Base-by-base conservation (phyloP, 345 rosid species). In the Brassica nigra region DNA sequence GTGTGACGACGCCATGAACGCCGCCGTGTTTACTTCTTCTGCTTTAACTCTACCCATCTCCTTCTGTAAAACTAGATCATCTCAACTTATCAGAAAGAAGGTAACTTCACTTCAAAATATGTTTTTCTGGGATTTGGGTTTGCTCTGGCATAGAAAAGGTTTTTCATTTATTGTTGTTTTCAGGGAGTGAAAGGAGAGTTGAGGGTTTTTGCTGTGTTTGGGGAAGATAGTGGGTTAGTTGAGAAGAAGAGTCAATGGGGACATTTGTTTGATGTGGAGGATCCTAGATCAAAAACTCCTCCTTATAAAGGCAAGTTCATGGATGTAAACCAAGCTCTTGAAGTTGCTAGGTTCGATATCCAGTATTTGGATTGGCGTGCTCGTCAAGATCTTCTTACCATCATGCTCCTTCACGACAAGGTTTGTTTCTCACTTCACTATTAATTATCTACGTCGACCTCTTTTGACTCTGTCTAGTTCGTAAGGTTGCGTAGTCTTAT, bases 321-420 rank as follows among this genome's bases (percentile, higher is more conserved):
- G 87, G 97, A 95, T 84, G 91, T 79, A 8, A 80, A 91, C 83
- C 97, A 95, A 84, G 99, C 99, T n/a, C 81, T 95, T 52, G 97
- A 95, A 88, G 91, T 95, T 58, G 98, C 97, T 47, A 88, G 97
- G 80, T 92, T 78, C 67, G 99, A 95, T 80, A 91, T 95, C 80
- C 97, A 91, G 71, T 95, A 95, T 62, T 78, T 92, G 11, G 98
- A 95, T 77, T 95, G 99, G 99, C 89, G 92, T 71, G 99, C 99
- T 71, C 90, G 99, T 29, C 99, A 91, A 86, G 99, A 95, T 87
- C 86, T 95, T 14, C 97, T 93, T 54, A 87, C 91, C 63, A 95
- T 95, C 77, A 90, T 95, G 98, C 81, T 91, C 23, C 93, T 95
- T 65, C 99, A 93, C 77, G 99, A 95, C 37, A 95, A 95, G 99